These are phyloP conservation scores for Colletotrichum paranaense DNA, from an alignment of 2,329 filamentous ascomycete genomes.

Conservation along the genomic window DNA sequence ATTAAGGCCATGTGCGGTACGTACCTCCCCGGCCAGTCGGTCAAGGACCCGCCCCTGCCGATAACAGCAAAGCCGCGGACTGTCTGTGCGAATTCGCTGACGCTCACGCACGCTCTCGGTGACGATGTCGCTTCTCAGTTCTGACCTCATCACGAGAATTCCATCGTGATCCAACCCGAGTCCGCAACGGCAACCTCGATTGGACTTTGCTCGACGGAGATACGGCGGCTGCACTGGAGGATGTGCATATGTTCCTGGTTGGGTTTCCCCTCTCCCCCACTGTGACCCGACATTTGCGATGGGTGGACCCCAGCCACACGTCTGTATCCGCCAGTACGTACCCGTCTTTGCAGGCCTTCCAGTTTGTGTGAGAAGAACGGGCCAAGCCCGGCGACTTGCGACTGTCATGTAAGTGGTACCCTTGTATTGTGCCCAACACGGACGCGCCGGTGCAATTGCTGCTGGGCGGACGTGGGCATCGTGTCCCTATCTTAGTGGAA, in stretches of 20 bases:
- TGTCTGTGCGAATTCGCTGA: constrained; percentile 5
- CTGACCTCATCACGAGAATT: neutral
- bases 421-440: neutral
- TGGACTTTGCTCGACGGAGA: neutral
- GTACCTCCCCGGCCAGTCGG: constrained; percentile 19
- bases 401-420: neutral
- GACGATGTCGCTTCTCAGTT: neutral
- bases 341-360: neutral
- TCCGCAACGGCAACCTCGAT: neutral
- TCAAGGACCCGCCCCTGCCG: constrained; percentile 12
- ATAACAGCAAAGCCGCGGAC: constrained; percentile 18
- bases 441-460: neutral
- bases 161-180: neutral
- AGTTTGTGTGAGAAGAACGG: constrained; percentile 21
- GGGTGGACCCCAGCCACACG: constrained; percentile 33
- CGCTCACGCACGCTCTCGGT: neutral
- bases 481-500: neutral
- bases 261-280: constrained; percentile 7
- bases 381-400: constrained; percentile 30
- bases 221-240: constrained; percentile 11
- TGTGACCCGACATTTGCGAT: neutral
- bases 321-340: neutral
- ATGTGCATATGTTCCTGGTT: constrained; percentile 27
- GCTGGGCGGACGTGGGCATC: constrained; percentile 7
- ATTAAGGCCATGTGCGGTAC: neutral